Base-by-base conservation (phyloP, 805 yeast species). In the Saccharomycopsis sp. region DNA sequence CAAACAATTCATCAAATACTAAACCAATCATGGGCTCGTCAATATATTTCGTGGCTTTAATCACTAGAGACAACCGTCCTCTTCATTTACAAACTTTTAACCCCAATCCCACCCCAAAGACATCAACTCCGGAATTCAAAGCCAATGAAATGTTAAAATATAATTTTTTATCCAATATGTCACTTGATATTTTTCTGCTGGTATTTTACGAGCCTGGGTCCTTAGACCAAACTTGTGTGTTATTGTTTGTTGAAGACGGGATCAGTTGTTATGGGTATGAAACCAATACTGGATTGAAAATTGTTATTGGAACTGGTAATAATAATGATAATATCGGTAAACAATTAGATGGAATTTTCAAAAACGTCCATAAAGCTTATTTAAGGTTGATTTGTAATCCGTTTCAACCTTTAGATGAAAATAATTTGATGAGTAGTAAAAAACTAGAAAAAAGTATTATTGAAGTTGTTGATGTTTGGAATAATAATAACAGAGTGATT, bases 111-210 rank as follows among this genome's bases (percentile, higher is more conserved):
- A 10, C 10, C 10, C 26, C 10, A 8, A 10, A 23, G 10, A 23
- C 26, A 8, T 6, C 6, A 23, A 8, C 26, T 23, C 26, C 26
- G 10, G 6, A 6, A 23, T 23, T 23, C 10, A 52, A 58, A 29
- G 63, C 67, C 34, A 68, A 74, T 48, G 64, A 63, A 44, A 59
- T 72, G 40, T 59, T 79, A 23, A 75, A 78, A 49, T 78, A 75
- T 59, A 77, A 80, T 51, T 79, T 79, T 49, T 61, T 80, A 23
- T 71, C 84, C n/a, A 85, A 80, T 53, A 79, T 80, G 80, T 76
- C 86, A 4, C 59, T 80, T 19, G 88, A 80, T 55, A 69, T 78
- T 17, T 77, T 80, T 51, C 65, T 76, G 26, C 72, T 81, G 2
- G 65, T 70, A 3, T 60, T 56, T 14, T 62, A 62, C 40, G 58